Evolutionary conservation across 1,139 yeast genomes (phyloP).

Genomic region (Nakaseomyces uthaithaninus): DNA sequence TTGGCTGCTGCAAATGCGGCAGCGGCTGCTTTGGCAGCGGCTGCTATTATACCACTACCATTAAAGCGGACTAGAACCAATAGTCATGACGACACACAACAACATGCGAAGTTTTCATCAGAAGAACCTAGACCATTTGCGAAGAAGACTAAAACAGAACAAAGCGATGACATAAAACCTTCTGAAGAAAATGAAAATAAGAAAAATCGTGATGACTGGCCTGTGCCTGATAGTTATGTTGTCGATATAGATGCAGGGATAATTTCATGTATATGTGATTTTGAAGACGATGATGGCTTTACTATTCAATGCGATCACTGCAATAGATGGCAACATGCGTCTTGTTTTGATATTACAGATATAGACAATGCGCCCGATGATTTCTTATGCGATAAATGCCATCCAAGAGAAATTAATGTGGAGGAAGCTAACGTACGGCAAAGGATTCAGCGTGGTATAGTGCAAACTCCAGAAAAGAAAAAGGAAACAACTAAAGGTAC

Average conservation of each 20-base stretch:
- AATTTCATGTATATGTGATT: constrained; percentile 85
- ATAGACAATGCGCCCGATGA: constrained; percentile 76
- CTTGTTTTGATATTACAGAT: constrained; percentile 71
- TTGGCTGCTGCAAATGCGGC: constrained; percentile 21
- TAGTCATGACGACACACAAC: constrained; percentile 9
- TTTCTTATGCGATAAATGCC: constrained; percentile 76
- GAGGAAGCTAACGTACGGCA: constrained; percentile 39
- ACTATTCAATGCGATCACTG: constrained; percentile 91
- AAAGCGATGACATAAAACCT: not conserved
- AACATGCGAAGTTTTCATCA: too few relatives aligned
- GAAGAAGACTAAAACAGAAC: not conserved
- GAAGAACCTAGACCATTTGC: too few relatives aligned
- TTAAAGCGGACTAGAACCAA: constrained; percentile 11
- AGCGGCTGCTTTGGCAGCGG: constrained; percentile 26
- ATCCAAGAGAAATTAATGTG: constrained; percentile 50
- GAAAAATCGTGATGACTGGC: constrained; percentile 14
- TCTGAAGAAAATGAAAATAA: not conserved
- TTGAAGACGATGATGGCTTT: constrained; percentile 88
- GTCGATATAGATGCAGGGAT: constrained; percentile 76
- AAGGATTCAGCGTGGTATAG: constrained; percentile 39
- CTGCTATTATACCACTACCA: constrained; percentile 25
- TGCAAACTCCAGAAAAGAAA: constrained; percentile 5
- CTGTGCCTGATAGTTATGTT: constrained; percentile 39
- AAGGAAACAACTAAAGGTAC: constrained; percentile 12
- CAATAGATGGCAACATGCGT: constrained; percentile 90